These are phyloP conservation scores for Mrakia frigida DNA, from an alignment of 768 basidiomycete species.

Conservation along the genomic window DNA sequence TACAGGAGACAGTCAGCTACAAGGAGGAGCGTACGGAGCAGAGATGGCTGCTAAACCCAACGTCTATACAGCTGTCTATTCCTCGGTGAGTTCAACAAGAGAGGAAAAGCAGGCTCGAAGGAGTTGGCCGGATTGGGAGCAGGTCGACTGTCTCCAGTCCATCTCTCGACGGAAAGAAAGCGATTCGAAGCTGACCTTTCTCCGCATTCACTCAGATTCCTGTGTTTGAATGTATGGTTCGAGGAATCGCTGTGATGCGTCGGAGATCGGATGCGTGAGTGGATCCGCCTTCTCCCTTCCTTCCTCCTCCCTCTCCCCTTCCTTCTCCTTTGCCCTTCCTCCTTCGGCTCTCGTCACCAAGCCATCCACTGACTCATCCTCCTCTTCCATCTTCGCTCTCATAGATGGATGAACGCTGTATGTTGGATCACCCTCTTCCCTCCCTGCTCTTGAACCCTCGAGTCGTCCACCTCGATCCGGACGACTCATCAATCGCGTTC, in stretches of 20 bases:
- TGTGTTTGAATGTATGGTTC: slow-evolving; percentile 97
- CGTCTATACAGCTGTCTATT: slow-evolving; percentile 44
- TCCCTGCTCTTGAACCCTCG: neutral
- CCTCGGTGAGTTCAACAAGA: slow-evolving; percentile 40
- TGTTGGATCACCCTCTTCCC: neutral
- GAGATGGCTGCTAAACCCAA: neutral
- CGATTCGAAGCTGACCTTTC: neutral
- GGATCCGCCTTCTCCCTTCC: neutral
- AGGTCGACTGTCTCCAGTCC: neutral
- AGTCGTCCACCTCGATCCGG: neutral
- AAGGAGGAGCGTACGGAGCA: neutral
- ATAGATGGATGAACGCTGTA: slow-evolving; percentile 63
- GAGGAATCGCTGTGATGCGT: slow-evolving; percentile 98
- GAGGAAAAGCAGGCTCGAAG: neutral
- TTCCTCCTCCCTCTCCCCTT: too few relatives aligned
- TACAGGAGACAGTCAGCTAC: neutral
- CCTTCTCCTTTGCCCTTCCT: neutral
- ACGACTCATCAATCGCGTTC: slow-evolving; percentile 11
- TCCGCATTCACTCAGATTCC: slow-evolving; percentile 44
- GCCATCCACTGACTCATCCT: neutral
- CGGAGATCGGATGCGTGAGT: slow-evolving; percentile 79
- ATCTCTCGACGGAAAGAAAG: neutral
- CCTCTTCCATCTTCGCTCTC: neutral
- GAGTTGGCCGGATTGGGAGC: slow-evolving; percentile 6
- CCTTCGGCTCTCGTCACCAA: neutral